Base-by-base conservation (phyloP, 441 rosid genomes). In the Dalechampia spathulata region DNA sequence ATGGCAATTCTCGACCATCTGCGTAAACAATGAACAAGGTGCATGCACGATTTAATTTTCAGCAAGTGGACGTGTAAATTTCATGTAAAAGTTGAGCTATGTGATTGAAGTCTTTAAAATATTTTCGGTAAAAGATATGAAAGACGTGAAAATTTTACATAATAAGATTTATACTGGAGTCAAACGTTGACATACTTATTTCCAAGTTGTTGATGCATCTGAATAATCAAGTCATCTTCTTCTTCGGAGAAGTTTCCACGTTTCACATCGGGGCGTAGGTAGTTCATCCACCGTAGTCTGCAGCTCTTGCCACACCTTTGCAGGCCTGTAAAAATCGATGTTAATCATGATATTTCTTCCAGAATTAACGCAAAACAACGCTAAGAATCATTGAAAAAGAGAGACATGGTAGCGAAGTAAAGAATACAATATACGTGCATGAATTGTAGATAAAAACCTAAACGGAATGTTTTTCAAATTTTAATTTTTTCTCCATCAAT, bases 241-340 rank as follows among this genome's bases (percentile, higher is more conserved):
- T 74, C 72, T 13, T 74, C 59, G 22, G 78, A 28, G 62, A 76
- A 76, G n/a, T 72, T 67, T 14, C 80, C 82, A 1, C 78, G 66
- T 54, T 72, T 74, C 23, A 79, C 67, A 43, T 63, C 68, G 13
- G 82, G 82, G 2, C 79, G 72, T 25, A 79, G 82, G 64, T 74
- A 76, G 67, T 79, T 76, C 19, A 58, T 67, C 82, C 82, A 74
- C 42, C 82, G 60, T 12, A 79, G 80, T 36, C 85, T 57, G 28
- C 80, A 72, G 45, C 85, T 79, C 70, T 76, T 79, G 7, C 85
- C 82, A 39, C 78, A 72, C 21, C 85, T 69, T 32, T 39, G 69
- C 1, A 79, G 62, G 9, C 82, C 81, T 72, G 47, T 1, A 10
- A 51, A 52, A 17, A 41, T 30, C 42, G 13, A 72, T 45, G 61